Evolutionary conservation across 1,139 yeast genomes (phyloP), one percentile per base, ranked within the genome.

Genomic region (Spencermartinsiella ligniputridi): DNA sequence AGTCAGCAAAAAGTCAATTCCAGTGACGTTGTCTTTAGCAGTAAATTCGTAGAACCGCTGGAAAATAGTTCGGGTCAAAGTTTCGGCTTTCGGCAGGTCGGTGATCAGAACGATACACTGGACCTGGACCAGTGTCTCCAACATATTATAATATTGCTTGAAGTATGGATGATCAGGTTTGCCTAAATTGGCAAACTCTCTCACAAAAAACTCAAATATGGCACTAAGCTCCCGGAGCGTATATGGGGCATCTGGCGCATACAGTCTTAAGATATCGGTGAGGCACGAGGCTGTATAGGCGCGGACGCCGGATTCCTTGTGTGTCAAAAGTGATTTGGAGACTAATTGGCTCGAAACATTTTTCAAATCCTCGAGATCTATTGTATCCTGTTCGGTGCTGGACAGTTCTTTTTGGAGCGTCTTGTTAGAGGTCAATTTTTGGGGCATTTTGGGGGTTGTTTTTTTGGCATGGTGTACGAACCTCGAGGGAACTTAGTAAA

Each of bases 181-280:
- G 11, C 75, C 62, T 35, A 88, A 64, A 38, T 71, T 72, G 46
- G 72, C 73, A 52, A 89, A 76, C 59, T 85, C 92, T 29, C 68
- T 66, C 52, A 83, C 73, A 56, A 87, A 79, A 21, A 58, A 53
- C 21, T 52, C 52, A 38, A 65, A 64, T 20, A 65, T 57, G 11
- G 46, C 79, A 1, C 79, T 69, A 25, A 89, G 67, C 52, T 84
- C 83, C 1, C 67, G 54, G 29, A 80, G 79, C 1, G 86, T 79
- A 63, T 76, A 89, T 4, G 97, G 97, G 3, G 97, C 96, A 63
- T 89, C 87, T 0, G 97, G 97, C 0, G 96, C 97, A 60, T 74
- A 83, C 9, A 89, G 65, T 48, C 96, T 72, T 36, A 90, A 65
- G 12, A 90, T 70, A 61, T 89, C 96, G 2, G 90, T 75, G 9